Percentiles rank a stretch among this genome's conserved stretches.
Conservation (phyloP, 1,284 basidiomycete genomes). For the Boletus austroedulis region DNA sequence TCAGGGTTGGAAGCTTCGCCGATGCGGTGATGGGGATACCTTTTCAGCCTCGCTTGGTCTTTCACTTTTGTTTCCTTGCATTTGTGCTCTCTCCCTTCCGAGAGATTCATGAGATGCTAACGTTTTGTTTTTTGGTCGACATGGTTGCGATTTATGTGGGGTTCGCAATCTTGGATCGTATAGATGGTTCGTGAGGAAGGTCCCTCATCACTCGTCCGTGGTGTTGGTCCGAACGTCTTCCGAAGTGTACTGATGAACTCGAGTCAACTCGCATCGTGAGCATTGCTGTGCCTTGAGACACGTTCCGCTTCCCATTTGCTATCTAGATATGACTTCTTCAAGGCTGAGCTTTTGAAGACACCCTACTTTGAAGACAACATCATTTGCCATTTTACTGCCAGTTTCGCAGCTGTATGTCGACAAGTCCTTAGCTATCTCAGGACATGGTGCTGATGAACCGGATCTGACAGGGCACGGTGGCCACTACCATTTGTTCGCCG, state of each 20-base stretch:
- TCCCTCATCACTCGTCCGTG: constrained; percentile 66
- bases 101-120: constrained; percentile 6
- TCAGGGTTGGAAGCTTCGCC: neutral
- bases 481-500: constrained; percentile 91
- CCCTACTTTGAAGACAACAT: constrained; percentile 78
- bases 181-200: constrained; percentile 88
- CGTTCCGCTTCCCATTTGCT: neutral
- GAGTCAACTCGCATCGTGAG: constrained; percentile 73
- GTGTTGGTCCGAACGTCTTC: constrained; percentile 84
- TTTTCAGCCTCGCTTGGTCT: neutral
- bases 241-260: constrained; percentile 89
- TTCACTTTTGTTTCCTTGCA: neutral
- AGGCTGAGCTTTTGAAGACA: constrained; percentile 70
- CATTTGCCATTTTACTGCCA: constrained; percentile 77
- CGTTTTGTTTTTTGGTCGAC: neutral
- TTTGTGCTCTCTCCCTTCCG: neutral
- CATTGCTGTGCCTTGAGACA: neutral
- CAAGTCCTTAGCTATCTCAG: neutral
- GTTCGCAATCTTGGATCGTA: neutral
- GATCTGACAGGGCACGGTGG: constrained; percentile 71
- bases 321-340: constrained; percentile 85
- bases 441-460: neutral
- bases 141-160: neutral
- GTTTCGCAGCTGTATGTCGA: constrained; percentile 71
- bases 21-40: neutral